Conservation (phyloP, 2,329 filamentous ascomycete species). For the Laburnicola sp. region DNA sequence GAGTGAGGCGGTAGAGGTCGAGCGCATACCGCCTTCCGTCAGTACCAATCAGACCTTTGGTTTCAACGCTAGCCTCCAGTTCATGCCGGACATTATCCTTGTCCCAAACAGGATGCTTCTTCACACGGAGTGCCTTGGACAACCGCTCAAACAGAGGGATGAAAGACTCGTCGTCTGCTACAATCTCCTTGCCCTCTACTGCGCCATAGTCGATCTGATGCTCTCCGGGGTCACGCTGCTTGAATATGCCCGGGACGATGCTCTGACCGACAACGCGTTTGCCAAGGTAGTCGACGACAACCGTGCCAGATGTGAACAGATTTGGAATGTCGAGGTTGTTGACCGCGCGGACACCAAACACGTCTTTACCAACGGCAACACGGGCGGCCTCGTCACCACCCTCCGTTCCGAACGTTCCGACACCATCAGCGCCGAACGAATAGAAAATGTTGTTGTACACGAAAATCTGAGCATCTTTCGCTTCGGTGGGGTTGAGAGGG, state of each 20-base stretch:
- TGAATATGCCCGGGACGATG: slow-evolving; percentile 98
- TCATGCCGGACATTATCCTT: slow-evolving; percentile 90
- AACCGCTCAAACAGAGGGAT: slow-evolving; percentile 83
- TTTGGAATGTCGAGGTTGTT: slow-evolving; percentile 97
- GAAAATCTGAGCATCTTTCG: slow-evolving; percentile 91
- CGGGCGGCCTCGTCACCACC: slow-evolving; percentile 95
- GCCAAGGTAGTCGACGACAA: slow-evolving; percentile 94
- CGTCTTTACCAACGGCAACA: slow-evolving; percentile 95
- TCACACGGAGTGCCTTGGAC: slow-evolving; percentile 86
- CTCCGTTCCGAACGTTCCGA: slow-evolving; percentile 94
- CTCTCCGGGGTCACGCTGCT: slow-evolving; percentile 94
- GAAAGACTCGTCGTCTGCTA: slow-evolving; percentile 88
- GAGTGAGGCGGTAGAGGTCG: slow-evolving; percentile 92
- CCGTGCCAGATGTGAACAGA: slow-evolving; percentile 91
- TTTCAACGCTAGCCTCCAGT: slow-evolving; percentile 93
- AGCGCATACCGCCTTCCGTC: slow-evolving; percentile 98
- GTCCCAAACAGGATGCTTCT: slow-evolving; percentile 96
- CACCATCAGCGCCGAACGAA: slow-evolving; percentile 95
- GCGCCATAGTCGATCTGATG: slow-evolving; percentile 99
- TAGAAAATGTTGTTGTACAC: slow-evolving; percentile 99
- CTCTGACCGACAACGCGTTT: slow-evolving; percentile 97
- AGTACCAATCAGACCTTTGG: slow-evolving; percentile 94
- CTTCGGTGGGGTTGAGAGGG: slow-evolving; percentile 92
- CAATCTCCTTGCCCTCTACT: slow-evolving; percentile 93
- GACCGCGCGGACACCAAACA: slow-evolving; percentile 88